These are phyloP conservation scores for Fraxinus excelsior DNA, from an alignment of 257 asterid species.

Conservation along the genomic window DNA sequence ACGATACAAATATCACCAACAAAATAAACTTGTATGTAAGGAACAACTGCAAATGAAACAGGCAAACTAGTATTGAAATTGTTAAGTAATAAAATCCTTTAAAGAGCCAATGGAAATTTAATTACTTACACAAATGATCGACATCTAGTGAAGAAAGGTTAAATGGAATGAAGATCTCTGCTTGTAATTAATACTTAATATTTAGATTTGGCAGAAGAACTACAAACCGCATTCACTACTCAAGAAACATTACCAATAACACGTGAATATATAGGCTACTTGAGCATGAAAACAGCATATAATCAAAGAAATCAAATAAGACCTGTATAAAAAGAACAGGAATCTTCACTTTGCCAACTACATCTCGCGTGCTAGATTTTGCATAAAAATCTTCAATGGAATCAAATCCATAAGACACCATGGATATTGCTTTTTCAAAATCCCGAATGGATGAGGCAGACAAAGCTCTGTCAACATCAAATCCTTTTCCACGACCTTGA, in stretches of 20 bases:
- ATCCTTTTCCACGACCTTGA: slow-evolving; percentile 87
- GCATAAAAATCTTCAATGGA: slow-evolving; percentile 75
- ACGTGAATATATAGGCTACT: neutral
- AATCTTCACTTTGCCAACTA: slow-evolving; percentile 77
- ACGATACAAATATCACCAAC: neutral
- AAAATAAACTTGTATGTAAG: neutral
- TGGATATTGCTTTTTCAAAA: slow-evolving; percentile 81
- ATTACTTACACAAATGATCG: neutral
- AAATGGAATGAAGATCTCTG: neutral
- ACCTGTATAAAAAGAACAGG: slow-evolving; percentile 98
- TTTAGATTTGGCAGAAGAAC: neutral
- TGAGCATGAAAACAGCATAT: slow-evolving; percentile 4
- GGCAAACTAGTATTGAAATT: neutral
- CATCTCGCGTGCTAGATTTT: slow-evolving; percentile 74
- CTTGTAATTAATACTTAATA: neutral
- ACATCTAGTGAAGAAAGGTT: neutral
- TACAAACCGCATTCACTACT: neutral
- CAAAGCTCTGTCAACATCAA: slow-evolving; percentile 77
- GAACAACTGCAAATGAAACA: slow-evolving; percentile 2
- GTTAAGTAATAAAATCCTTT: neutral
- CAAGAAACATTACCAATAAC: slow-evolving; percentile 3
- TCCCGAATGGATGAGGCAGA: slow-evolving; percentile 72
- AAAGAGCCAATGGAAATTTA: neutral
- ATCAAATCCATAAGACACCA: slow-evolving; percentile 78
- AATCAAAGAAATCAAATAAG: slow-evolving; percentile 19